Conservation (phyloP, 2,329 filamentous ascomycete genomes). For the Trichophyton mentagrophytes region DNA sequence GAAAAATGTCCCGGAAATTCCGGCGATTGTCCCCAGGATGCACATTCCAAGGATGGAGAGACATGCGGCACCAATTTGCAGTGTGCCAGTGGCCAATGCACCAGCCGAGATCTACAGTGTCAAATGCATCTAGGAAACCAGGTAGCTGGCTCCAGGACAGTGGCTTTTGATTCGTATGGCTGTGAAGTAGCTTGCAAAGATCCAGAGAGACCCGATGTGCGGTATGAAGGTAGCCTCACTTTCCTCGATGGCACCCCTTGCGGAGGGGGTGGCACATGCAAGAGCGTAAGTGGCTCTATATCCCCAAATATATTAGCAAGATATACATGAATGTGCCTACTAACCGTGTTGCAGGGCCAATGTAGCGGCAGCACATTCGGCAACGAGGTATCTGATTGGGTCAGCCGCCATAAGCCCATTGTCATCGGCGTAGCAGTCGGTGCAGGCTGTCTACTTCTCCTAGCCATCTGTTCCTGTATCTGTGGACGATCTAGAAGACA, state of each 20-base stretch:
- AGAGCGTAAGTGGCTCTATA: slow-evolving; percentile 42
- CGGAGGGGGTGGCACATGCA: slow-evolving; percentile 63
- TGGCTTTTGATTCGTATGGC: slow-evolving; percentile 58
- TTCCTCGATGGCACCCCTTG: slow-evolving; percentile 88
- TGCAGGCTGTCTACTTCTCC: slow-evolving; percentile 58
- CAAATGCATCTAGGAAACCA: slow-evolving; percentile 66
- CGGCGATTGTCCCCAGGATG: slow-evolving; percentile 62
- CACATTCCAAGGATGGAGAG: slow-evolving; percentile 55
- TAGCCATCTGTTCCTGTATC: slow-evolving; percentile 57
- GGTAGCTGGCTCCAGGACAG: slow-evolving; percentile 61
- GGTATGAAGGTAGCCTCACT: slow-evolving; percentile 63
- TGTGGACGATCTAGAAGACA: slow-evolving; percentile 42
- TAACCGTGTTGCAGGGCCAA: slow-evolving; percentile 40
- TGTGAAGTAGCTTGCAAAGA: slow-evolving; percentile 68
- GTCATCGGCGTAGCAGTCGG: slow-evolving; percentile 67
- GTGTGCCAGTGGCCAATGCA: slow-evolving; percentile 90
- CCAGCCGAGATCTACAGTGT: slow-evolving; percentile 81
- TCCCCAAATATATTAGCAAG: background rate
- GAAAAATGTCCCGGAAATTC: slow-evolving; percentile 67
- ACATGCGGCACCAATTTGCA: slow-evolving; percentile 55
- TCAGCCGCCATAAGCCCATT: slow-evolving; percentile 61
- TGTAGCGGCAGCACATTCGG: slow-evolving; percentile 59
- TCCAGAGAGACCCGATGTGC: slow-evolving; percentile 50
- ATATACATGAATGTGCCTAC: background rate
- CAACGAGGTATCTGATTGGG: slow-evolving; percentile 62